Base-by-base conservation (phyloP, 345 rosid genomes). In the Populus davidiana region DNA sequence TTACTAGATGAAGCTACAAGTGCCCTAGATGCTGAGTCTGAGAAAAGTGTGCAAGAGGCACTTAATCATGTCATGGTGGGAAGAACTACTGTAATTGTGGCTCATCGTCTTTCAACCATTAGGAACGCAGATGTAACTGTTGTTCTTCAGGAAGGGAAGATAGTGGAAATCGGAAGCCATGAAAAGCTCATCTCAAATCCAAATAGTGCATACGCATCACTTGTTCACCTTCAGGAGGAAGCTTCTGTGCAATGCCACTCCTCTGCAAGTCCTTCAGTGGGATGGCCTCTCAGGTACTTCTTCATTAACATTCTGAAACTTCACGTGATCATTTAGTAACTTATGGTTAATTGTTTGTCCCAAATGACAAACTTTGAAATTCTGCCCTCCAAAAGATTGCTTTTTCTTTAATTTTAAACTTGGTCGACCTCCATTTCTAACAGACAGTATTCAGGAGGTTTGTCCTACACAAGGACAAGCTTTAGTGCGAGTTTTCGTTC, bases 1-100 rank as follows among this genome's bases (percentile, higher is more conserved):
- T 84, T 95, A 82, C 87, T 95, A 2, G 99, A 95, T 72, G 99
- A 95, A 86, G 99, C 99, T 17, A 95, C 99, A 36, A 95, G 99
- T 77, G 98, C 99, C 14, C 85, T 93, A 54, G 98, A 90, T 71
- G 92, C 92, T 2, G 96, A 90, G 86, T 91, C 98, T 1, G 93
- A 91, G 85, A 91, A 88, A 81, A 91, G 94, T 49, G 93, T 93
- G 69, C 96, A 93, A 80, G 93, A 90, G 84, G 98, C 98, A 6
- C 86, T 93, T 44, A 94, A 93, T 62, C 88, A 92, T 52, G 96
- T 86, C 70, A 93, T 93, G 96, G 89, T 91, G 62, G 96, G 96
- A 73, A 87, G 98, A 75, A 93, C 98, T 35, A 89, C 98, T 4
- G 78, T 93, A 8, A 85, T 93, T 49, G 92, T 93, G 10, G 98